phyloP scores from a whole-genome alignment of 2,329 filamentous ascomycete species.

The Penicillium sumatraense region DNA sequence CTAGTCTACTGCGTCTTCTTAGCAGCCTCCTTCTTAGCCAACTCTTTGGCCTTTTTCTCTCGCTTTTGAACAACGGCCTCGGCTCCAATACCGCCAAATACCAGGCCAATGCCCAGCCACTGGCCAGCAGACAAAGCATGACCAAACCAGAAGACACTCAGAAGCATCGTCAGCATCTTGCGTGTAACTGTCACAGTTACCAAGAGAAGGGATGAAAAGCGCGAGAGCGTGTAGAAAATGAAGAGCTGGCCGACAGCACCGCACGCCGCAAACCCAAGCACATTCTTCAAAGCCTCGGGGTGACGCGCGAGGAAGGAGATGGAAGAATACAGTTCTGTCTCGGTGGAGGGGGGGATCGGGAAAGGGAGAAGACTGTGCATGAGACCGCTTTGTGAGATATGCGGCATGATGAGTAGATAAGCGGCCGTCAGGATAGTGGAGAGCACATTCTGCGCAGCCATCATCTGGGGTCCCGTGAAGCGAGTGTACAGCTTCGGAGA shows the following conservation, averaged over 20 bases:
- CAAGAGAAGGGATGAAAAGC: conserved; percentile 87
- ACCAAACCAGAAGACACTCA: conserved; percentile 93
- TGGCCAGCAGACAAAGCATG: conserved; percentile 86
- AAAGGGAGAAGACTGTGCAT: conserved; percentile 71
- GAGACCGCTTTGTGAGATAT: conserved; percentile 70
- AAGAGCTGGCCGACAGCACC: conserved; percentile 95
- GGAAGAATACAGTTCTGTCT: conserved; percentile 80
- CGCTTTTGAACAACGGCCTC: conserved; percentile 79
- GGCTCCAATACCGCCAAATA: conserved; percentile 93
- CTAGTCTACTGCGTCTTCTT: conserved; percentile 33
- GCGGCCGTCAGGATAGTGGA: conserved; percentile 74
- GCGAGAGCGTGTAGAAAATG: conserved; percentile 93
- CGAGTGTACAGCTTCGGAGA: conserved; percentile 67
- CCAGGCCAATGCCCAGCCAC: conserved; percentile 87
- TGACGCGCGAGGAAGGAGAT: conserved; percentile 79
- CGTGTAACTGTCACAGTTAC: conserved; percentile 96
- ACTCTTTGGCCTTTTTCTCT: conserved; percentile 83
- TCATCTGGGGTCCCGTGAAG: conserved; percentile 96
- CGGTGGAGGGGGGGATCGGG: conserved; percentile 58
- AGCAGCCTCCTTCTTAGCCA: conserved; percentile 55
- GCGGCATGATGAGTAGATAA: conserved; percentile 80
- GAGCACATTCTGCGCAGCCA: conserved; percentile 96
- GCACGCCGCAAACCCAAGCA: conserved; percentile 85
- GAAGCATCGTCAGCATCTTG: conserved; percentile 99
- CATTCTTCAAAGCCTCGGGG: conserved; percentile 82